Evolutionary conservation across 805 yeast species (phyloP), one percentile per base, ranked within the genome.

Genomic region (Henningerozyma blattae): DNA sequence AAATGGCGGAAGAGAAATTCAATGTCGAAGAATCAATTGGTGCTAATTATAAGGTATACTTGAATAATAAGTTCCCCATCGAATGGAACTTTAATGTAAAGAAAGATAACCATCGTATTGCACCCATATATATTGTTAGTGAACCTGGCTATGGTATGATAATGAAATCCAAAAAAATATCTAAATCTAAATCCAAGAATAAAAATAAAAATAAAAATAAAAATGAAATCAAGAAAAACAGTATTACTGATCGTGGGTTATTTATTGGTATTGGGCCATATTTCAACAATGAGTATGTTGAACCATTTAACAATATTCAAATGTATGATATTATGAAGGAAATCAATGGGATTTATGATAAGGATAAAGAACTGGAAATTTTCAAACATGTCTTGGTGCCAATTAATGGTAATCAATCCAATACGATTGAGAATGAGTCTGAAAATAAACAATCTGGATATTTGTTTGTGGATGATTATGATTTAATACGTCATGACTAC

Each of bases 91-190:
- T 58, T 34, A 38, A 36, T 38, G 61, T 61, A 13, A 32, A 79
- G 65, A 15, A 25, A 14, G 28, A 28, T 48, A 62, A 68, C 36
- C 63, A 72, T 31, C 65, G 95, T 39, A 61, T 85, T 15, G 93
- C 95, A 0, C 94, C 94, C 1, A 55, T 87, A 19, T 83, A 95
- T 89, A 52, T 87, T 3, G 62, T 87, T 3, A 95, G 95, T 0
- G 70, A 77, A 24, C 75, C 82, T 5, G 95, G 95, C 0, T 87
- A 79, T 58, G 67, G 81, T 0, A n/a, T n/a, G n/a, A 55, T 86
- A 13, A 68, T 83, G 2, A 81, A 86, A 1, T 65, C 64, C 15
- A 68, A 68, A 37, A 71, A 36, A 12, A 29, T 31, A 4, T 74
- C 69, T 65, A 67, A 17, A 39, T 48, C 17, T 37, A 46, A 31